Base-by-base conservation (phyloP, 148 eudicot species). In the Amaranthus hypochondriacus region DNA sequence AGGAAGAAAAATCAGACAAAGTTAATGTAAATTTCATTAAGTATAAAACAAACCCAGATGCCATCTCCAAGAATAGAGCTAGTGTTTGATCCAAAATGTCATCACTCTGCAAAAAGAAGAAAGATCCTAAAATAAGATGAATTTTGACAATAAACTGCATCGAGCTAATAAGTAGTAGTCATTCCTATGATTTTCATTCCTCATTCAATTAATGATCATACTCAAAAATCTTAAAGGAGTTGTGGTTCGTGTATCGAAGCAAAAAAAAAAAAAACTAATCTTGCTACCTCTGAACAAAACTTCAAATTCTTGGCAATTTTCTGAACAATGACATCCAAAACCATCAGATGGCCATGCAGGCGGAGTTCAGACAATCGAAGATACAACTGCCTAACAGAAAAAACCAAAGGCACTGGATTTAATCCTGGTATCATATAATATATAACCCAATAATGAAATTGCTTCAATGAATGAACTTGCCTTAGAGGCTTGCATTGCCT, bases 341-440 rank as follows among this genome's bases (percentile, higher is more conserved):
- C 77, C 80, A 89, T 75, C 42, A 87, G 84, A 80, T 91, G 97
- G 81, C 91, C 96, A 82, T 89, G 89, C 50, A 94, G 85, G 65
- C 97, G 87, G 76, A 94, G 96, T 77, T 92, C 91, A 60, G 98
- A 94, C 66, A 94, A 67, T 69, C 97, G 86, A 82, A 87, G 85
- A 87, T 94, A 94, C 50, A 94, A 78, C 89, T 89, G 96, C 95
- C 89, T 87, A 87, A 76, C 68, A 79, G 64, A 60, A 73, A 70
- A 73, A 53, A 68, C 5, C 62, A 66, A 43, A 44, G 54, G 13
- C 18, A 71, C 39, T 11, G 56, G 61, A 53, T 56, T 54, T 39
- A 66, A 12, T 48, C 61, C 46, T 47, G 49, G 11, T 66, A 67
- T 13, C 9, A 44, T 21, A 5, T 76, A 28, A 18, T 44, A 52